phyloP scores from a whole-genome alignment of 169 alveolate species.

The Plasmodium adleri region DNA sequence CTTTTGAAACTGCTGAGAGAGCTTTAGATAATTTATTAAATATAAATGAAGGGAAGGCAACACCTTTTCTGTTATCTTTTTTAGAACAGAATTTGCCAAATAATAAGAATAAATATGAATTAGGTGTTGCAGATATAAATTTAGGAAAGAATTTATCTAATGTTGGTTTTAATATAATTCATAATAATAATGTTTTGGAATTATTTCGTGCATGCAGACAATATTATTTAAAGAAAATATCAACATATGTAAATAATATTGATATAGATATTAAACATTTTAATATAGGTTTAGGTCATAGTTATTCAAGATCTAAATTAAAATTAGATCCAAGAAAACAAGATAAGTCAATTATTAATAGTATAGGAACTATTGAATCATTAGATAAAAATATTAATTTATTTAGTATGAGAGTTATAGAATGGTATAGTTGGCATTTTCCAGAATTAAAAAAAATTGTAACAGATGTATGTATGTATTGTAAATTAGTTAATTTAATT shows the following conservation, averaged over 20 bases:
- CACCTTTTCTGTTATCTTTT: slow-evolving; percentile 89
- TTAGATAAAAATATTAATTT: slow-evolving; percentile 96
- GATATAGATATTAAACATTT: slow-evolving; percentile 89
- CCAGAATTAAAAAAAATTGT: slow-evolving; percentile 98
- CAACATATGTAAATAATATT: slow-evolving; percentile 78
- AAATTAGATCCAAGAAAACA: slow-evolving; percentile 96
- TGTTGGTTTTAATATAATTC: slow-evolving; percentile 86
- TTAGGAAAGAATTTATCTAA: slow-evolving; percentile 86
- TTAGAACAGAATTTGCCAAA: slow-evolving; percentile 90
- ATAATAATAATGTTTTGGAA: slow-evolving; percentile 87
- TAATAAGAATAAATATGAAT: slow-evolving; percentile 87
- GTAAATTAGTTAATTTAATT: slow-evolving; percentile 91
- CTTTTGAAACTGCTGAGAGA: slow-evolving; percentile 93
- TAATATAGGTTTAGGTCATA: slow-evolving; percentile 96
- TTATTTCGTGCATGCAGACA: slow-evolving; percentile 93
- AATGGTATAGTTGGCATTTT: slow-evolving; percentile 99
- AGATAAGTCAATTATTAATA: slow-evolving; percentile 97
- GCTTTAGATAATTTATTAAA: slow-evolving; percentile 94
- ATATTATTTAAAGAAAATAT: slow-evolving; percentile 79
- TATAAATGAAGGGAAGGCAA: slow-evolving; percentile 89
- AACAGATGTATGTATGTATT: slow-evolving; percentile 94
- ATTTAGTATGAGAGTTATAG: slow-evolving; percentile 97
- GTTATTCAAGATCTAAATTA: slow-evolving; percentile 94
- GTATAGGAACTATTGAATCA: slow-evolving; percentile 96
- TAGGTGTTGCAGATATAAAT: slow-evolving; percentile 90